These are phyloP conservation scores for Pichia exigua DNA, from an alignment of 805 yeast genomes.

Conservation along the genomic window DNA sequence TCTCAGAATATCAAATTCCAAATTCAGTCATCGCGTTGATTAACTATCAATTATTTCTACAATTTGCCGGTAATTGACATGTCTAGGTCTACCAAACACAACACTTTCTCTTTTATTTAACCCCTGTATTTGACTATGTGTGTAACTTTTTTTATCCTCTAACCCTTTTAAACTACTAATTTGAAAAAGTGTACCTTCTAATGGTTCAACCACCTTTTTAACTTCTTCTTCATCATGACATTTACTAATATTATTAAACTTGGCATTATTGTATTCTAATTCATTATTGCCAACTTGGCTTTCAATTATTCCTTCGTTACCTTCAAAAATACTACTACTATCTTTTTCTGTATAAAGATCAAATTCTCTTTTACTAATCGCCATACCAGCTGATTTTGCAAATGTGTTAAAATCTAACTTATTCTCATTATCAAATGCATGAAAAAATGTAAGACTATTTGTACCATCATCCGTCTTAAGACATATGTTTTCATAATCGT, in stretches of 20 bases:
- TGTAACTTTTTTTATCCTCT: too few relatives aligned
- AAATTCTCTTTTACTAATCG: background rate
- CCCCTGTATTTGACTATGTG: background rate
- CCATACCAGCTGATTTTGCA: background rate
- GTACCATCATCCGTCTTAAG: slow-evolving; percentile 29
- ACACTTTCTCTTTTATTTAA: background rate
- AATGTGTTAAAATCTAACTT: slow-evolving; percentile 13
- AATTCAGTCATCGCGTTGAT: too few relatives aligned
- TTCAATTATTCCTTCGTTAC: background rate
- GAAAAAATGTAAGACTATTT: slow-evolving; percentile 24
- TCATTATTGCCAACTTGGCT: slow-evolving; percentile 20
- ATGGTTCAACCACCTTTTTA: background rate
- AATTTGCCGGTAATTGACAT: background rate
- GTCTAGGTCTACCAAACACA: background rate
- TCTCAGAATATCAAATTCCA: too few relatives aligned
- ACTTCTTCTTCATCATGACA: background rate
- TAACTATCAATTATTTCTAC: background rate
- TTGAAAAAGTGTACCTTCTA: background rate
- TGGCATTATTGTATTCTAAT: slow-evolving; percentile 12
- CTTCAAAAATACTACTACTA: background rate
- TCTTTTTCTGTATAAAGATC: slow-evolving; percentile 1
- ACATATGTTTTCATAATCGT: slow-evolving; percentile 28
- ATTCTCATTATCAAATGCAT: slow-evolving; percentile 15
- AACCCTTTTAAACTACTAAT: background rate
- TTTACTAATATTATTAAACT: slow-evolving; percentile 13